phyloP scores from a whole-genome alignment of 2,329 filamentous ascomycete genomes.

The Colletotrichum spinosum region DNA sequence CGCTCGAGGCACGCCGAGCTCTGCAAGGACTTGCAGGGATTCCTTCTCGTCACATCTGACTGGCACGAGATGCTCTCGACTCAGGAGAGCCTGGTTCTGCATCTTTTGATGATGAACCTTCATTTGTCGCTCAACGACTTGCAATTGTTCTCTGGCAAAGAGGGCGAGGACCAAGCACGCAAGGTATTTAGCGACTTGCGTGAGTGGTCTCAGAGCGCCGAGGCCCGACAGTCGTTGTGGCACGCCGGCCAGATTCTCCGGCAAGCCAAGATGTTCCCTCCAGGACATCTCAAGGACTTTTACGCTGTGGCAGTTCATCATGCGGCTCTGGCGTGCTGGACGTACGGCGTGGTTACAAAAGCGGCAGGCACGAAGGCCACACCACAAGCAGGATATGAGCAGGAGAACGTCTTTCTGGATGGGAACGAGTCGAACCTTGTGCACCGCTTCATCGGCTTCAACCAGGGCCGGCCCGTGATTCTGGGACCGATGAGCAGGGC shows the following conservation, averaged over 20 bases:
- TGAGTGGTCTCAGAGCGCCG: conserved; percentile 66
- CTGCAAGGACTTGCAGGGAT: conserved; percentile 64
- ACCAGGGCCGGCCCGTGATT: conserved; percentile 65
- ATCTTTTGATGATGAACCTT: conserved; percentile 71
- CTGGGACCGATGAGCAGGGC: conserved; percentile 48
- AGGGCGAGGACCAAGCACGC: conserved; percentile 73
- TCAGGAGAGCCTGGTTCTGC: conserved; percentile 60
- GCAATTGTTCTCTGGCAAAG: conserved; percentile 75
- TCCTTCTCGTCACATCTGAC: conserved; percentile 55
- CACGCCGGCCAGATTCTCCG: conserved; percentile 76
- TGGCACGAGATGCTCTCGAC: conserved; percentile 57
- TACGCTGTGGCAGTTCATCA: conserved; percentile 77
- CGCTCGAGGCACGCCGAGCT: conserved; percentile 72
- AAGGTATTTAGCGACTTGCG: conserved; percentile 68
- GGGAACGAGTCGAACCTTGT: conserved; percentile 63
- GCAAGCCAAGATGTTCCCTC: conserved; percentile 66
- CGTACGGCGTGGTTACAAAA: conserved; percentile 70
- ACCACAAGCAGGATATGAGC: conserved; percentile 47
- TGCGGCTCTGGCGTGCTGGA: conserved; percentile 76
- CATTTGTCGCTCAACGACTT: conserved; percentile 74
- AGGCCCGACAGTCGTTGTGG: conserved; percentile 72
- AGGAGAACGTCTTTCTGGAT: conserved; percentile 65
- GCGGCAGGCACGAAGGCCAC: conserved; percentile 47
- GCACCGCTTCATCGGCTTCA: conserved; percentile 67
- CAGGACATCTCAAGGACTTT: conserved; percentile 70